Conservation (phyloP, 768 basidiomycete genomes). For the Leccinum olivaceopallidum region DNA sequence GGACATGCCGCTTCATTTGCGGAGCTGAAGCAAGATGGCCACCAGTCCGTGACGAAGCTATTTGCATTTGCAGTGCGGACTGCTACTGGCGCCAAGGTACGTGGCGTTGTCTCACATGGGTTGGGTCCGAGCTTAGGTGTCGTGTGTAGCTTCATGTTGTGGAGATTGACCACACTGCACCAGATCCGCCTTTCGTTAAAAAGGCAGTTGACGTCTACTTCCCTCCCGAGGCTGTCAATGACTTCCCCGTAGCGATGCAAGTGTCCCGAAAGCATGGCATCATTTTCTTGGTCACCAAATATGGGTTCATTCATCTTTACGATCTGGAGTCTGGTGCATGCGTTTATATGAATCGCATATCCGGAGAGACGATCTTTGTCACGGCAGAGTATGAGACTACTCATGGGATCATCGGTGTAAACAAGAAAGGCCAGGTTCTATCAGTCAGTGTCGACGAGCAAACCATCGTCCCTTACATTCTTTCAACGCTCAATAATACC, state of each 20-base stretch:
- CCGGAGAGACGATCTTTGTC: slow-evolving; percentile 98
- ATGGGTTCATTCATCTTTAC: slow-evolving; percentile 98
- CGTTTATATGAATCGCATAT: slow-evolving; percentile 99
- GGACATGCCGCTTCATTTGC: slow-evolving; percentile 98
- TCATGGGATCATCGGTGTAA: slow-evolving; percentile 97
- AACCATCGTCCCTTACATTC: slow-evolving; percentile 93
- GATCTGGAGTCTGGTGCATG: slow-evolving; percentile 97
- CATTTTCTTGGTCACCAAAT: slow-evolving; percentile 96
- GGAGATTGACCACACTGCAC: slow-evolving; percentile 94
- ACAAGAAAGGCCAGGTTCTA: slow-evolving; percentile 98
- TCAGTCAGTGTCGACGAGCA: slow-evolving; percentile 97
- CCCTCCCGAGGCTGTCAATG: slow-evolving; percentile 96
- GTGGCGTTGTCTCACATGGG: slow-evolving; percentile 21
- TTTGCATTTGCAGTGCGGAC: slow-evolving; percentile 96
- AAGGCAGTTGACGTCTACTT: slow-evolving; percentile 99
- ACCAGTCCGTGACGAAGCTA: slow-evolving; percentile 81
- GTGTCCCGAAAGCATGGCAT: slow-evolving; percentile 97
- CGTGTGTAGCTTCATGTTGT: slow-evolving; percentile 86
- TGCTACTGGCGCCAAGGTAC: slow-evolving; percentile 95
- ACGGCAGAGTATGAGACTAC: slow-evolving; percentile 94
- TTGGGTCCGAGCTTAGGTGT: slow-evolving; percentile 10
- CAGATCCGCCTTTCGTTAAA: slow-evolving; percentile 92
- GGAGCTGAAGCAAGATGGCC: slow-evolving; percentile 87
- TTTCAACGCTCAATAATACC: slow-evolving; percentile 92
- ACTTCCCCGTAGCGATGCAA: slow-evolving; percentile 99